Evolutionary conservation across 1,284 basidiomycete genomes (phyloP), one percentile per base, ranked within the genome.

Genomic region (Exobasidium rhododendri): DNA sequence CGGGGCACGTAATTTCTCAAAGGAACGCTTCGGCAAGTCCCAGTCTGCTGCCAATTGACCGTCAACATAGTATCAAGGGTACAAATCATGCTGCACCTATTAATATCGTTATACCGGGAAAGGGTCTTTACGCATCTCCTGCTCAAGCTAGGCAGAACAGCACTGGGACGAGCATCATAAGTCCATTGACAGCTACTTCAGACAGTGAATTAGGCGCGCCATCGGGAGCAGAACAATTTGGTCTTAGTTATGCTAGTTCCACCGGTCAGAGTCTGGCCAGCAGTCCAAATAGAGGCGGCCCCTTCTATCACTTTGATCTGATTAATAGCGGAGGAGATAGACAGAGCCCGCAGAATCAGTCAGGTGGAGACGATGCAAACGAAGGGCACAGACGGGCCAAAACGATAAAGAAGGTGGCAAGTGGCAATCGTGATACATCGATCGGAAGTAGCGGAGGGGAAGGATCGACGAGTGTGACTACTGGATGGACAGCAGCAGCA

Each of bases 231-330:
- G 72, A 74, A 31, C 65, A 64, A 5, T 74, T 65, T 52, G 70
- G 72, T 11, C 62, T 74, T 20, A 73, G 70, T 65, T 74, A 74
- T 46, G 63, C 66, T 7, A 73, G 72, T 52, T 73, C 70, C 0
- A 46, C 71, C 4, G 66, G 66, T 0, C 71, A 59, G 5, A 73
- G 70, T 11, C 52, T 73, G n/a, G 59, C 65, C 3, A 60, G 66
- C 49, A 74, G 72, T 40, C 72, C 72, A 2, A 24, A 46, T 6
- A 17, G 65, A 28, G 17, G 29, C n/a, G 69, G 62, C 24, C 7
- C 35, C 7, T 52, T 61, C 10, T 53, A 59, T 10, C 61, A 67
- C 22, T 6, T 20, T 13, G 20, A 28, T 24, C 24, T 3, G 4
- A 10, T 45, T 40, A 30, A 30, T 22, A 46, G 32, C 64, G 29